phyloP scores from a whole-genome alignment of 2,329 filamentous ascomycete species.

The Graphilbum ipis-grandicollis region DNA sequence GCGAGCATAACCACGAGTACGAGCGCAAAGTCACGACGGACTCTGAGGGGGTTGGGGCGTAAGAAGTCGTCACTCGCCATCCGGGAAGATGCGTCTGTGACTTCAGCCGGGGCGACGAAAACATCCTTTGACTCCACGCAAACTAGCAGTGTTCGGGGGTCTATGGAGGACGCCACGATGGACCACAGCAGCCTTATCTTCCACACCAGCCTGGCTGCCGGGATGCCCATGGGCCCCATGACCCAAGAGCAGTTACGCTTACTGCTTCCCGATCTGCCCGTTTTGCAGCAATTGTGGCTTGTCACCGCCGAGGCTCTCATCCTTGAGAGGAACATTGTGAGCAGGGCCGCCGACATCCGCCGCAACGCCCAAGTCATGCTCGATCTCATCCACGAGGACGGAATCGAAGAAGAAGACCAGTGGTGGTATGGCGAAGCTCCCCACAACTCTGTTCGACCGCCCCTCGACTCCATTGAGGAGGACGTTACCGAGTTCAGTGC shows the following conservation, averaged over 20 bases:
- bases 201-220: slow-evolving; percentile 39
- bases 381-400: slow-evolving; percentile 46
- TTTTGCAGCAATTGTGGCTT: slow-evolving; percentile 44
- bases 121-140: neutral
- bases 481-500: slow-evolving; percentile 21
- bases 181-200: slow-evolving; percentile 29
- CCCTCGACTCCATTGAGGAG: slow-evolving; percentile 32
- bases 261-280: slow-evolving; percentile 36
- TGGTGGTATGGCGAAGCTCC: slow-evolving; percentile 41
- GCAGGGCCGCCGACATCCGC: slow-evolving; percentile 41
- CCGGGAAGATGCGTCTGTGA: slow-evolving; percentile 13
- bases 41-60: slow-evolving; percentile 34
- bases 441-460: slow-evolving; percentile 36
- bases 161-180: slow-evolving; percentile 5
- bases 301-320: slow-evolving; percentile 45
- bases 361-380: slow-evolving; percentile 44
- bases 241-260: slow-evolving; percentile 29
- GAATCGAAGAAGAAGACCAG: slow-evolving; percentile 39
- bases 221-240: slow-evolving; percentile 44
- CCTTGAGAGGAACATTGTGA: slow-evolving; percentile 39
- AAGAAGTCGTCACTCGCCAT: slow-evolving; percentile 34
- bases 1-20: too few species aligned
- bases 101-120: neutral
- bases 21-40: slow-evolving; percentile 28
- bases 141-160: neutral